phyloP scores from a whole-genome alignment of 768 basidiomycete genomes.

The Calocera cornea region DNA sequence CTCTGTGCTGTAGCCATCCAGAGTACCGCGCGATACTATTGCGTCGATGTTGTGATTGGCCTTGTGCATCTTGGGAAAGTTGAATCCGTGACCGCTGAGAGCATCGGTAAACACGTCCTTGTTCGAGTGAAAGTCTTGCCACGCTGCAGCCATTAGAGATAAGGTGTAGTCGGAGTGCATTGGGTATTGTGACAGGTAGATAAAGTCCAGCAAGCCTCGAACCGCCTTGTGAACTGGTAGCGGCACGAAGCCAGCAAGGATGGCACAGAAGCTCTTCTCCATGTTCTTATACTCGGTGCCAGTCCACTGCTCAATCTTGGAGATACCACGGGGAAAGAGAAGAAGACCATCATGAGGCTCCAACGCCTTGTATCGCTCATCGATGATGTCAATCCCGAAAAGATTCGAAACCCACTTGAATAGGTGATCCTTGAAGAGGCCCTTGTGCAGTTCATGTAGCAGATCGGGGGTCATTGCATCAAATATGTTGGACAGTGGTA shows the following conservation, averaged over 20 bases:
- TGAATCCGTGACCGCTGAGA: slow-evolving; percentile 24
- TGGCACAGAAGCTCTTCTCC: slow-evolving; percentile 25
- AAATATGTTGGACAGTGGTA: slow-evolving; percentile 33
- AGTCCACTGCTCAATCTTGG: slow-evolving; percentile 2
- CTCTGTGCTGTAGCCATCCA: slow-evolving; percentile 29
- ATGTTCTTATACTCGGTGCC: slow-evolving; percentile 17
- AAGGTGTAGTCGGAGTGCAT: slow-evolving; percentile 23
- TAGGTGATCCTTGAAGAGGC: slow-evolving; percentile 34
- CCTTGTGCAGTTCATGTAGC: slow-evolving; percentile 38
- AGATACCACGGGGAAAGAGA: slow-evolving; percentile 8
- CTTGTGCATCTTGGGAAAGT: slow-evolving; percentile 29
- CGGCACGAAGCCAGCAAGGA: slow-evolving; percentile 20
- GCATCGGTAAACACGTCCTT: slow-evolving; percentile 23
- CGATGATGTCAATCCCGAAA: slow-evolving; percentile 12
- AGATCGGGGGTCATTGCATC: slow-evolving; percentile 27
- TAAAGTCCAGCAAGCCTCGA: slow-evolving; percentile 25
- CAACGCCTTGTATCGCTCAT: slow-evolving; percentile 14
- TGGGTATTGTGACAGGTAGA: slow-evolving; percentile 23
- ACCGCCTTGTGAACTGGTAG: slow-evolving; percentile 16
- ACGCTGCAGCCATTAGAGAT: slow-evolving; percentile 16
- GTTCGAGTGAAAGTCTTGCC: slow-evolving; percentile 20
- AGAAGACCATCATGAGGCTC: slow-evolving; percentile 10
- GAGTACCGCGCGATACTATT: slow-evolving; percentile 23
- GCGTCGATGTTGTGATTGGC: slow-evolving; percentile 20
- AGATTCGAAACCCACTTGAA: slow-evolving; percentile 24